Evolutionary conservation across 2,329 filamentous ascomycete species (phyloP).

Genomic region (Fusarium sp.): DNA sequence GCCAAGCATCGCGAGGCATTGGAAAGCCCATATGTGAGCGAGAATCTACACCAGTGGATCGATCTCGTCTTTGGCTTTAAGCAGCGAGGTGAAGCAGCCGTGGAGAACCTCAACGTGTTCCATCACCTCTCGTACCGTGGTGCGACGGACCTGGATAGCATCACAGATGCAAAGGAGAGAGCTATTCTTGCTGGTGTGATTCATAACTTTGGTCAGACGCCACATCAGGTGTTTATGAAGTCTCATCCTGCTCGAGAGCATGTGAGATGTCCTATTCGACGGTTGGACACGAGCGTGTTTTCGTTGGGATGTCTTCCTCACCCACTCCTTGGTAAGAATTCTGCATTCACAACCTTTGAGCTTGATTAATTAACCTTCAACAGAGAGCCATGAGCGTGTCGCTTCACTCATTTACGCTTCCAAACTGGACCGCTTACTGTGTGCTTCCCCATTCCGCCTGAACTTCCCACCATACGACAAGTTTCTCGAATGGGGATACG

Average conservation of each 20-base stretch:
- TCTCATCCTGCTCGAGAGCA: conserved; percentile 85
- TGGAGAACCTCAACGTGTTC: conserved; percentile 95
- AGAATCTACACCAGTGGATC: conserved; percentile 93
- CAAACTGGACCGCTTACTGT: conserved; percentile 86
- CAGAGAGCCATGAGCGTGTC: conserved; percentile 82
- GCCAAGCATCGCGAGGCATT: conserved; percentile 95
- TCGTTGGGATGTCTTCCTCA: conserved; percentile 84
- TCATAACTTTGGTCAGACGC: conserved; percentile 98
- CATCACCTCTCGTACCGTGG: conserved; percentile 96
- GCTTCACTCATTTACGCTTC: conserved; percentile 82
- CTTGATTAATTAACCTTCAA: neutral
- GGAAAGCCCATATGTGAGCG: conserved; percentile 92
- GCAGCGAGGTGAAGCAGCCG: conserved; percentile 91
- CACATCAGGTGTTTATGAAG: conserved; percentile 91
- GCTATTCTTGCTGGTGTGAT: conserved; percentile 95
- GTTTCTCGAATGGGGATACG: conserved; percentile 96
- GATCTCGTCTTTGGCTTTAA: conserved; percentile 95
- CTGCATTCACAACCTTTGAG: no score
- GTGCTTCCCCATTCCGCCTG: conserved; percentile 85
- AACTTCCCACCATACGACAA: conserved; percentile 94
- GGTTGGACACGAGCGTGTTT: conserved; percentile 84
- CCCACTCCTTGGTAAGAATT: conserved; percentile 74
- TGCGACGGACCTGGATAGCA: conserved; percentile 91
- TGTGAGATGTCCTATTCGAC: conserved; percentile 72
- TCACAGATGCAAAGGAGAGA: conserved; percentile 88